Evolutionary conservation across 2,329 filamentous ascomycete species (phyloP).

Genomic region (Penicillium sp.): DNA sequence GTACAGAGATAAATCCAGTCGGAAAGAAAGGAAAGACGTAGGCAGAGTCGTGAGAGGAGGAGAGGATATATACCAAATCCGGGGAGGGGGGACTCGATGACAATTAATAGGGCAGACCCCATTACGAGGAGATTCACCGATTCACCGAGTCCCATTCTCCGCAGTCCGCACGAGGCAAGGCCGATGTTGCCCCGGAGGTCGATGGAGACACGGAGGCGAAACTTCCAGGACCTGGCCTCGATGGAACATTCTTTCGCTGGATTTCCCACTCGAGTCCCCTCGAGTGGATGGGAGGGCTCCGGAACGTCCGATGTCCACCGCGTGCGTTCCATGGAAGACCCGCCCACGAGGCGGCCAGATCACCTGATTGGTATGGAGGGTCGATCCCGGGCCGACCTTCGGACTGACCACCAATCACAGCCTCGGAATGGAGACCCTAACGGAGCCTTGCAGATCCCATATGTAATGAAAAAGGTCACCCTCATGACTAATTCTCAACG

Average conservation of each 20-base stretch:
- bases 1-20: no score
- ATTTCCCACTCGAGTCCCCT: no score
- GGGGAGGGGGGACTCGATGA: slow-evolving; percentile 1
- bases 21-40: no score
- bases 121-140: neutral
- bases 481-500: neutral
- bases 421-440: neutral
- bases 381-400: slow-evolving; percentile 7
- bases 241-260: no score
- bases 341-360: slow-evolving; percentile 8
- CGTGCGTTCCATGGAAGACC: slow-evolving; percentile 11
- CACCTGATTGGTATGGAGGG: neutral
- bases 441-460: neutral
- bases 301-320: slow-evolving; percentile 5
- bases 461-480: slow-evolving; percentile 2
- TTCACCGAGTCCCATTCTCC: neutral
- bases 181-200: slow-evolving; percentile 1
- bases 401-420: slow-evolving; percentile 4
- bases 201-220: no score
- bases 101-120: slow-evolving; percentile 5
- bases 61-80: neutral
- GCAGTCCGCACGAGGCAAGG: neutral
- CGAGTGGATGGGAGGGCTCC: neutral
- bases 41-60: neutral
- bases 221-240: neutral